Evolutionary conservation across 805 yeast species (phyloP).

Genomic region (Nakazawaea ernobii): DNA sequence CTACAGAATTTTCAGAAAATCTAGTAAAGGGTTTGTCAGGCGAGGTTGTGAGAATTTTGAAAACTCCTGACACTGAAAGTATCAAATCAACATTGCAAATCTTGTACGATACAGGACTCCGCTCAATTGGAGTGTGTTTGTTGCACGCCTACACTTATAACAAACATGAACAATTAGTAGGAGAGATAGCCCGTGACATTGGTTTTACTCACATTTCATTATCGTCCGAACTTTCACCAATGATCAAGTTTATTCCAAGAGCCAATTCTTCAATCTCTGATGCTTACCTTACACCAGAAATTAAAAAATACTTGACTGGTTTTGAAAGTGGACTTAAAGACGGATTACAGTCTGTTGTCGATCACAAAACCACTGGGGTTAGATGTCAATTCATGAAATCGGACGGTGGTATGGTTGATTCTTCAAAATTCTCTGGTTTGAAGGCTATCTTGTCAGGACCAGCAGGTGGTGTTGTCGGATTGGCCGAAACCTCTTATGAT

Average conservation of each 20-base stretch:
- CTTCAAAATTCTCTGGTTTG: slow-evolving; percentile 77
- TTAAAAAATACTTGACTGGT: slow-evolving; percentile 54
- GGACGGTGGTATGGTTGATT: slow-evolving; percentile 91
- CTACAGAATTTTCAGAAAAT: slow-evolving; percentile 16
- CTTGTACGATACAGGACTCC: slow-evolving; percentile 51
- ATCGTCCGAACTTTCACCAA: slow-evolving; percentile 66
- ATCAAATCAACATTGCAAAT: slow-evolving; percentile 35
- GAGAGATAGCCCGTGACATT: slow-evolving; percentile 50
- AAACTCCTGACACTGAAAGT: slow-evolving; percentile 40
- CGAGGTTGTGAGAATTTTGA: slow-evolving; percentile 55
- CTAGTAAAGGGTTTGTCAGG: slow-evolving; percentile 58
- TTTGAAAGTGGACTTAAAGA: slow-evolving; percentile 58
- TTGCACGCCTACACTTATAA: slow-evolving; percentile 72
- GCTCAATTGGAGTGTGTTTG: slow-evolving; percentile 66
- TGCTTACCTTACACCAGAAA: slow-evolving; percentile 79
- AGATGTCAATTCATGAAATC: slow-evolving; percentile 88
- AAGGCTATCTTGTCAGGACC: slow-evolving; percentile 92
- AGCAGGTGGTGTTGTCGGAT: slow-evolving; percentile 97
- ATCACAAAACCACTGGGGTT: slow-evolving; percentile 35
- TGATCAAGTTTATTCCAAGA: slow-evolving; percentile 71
- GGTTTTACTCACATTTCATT: slow-evolving; percentile 70
- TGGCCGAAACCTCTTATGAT: slow-evolving; percentile 73
- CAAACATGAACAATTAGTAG: slow-evolving; percentile 58
- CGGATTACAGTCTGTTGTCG: slow-evolving; percentile 33
- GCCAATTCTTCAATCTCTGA: slow-evolving; percentile 78